phyloP scores from a whole-genome alignment of 495 filamentous ascomycete species.

The Neurospora sp. region DNA sequence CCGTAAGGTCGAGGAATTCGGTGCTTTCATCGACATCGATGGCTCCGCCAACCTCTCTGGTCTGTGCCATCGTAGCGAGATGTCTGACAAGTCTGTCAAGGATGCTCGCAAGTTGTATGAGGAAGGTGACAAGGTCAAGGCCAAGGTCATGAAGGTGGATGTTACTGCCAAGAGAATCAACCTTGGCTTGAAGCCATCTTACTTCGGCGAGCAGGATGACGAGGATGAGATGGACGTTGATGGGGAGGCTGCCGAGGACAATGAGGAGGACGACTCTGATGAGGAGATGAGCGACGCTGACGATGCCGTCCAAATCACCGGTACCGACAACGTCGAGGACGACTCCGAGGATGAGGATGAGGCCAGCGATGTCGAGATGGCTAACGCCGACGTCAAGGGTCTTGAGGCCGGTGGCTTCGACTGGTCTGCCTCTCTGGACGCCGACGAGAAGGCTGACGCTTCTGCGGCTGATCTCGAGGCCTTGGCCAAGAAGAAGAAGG shows the following conservation, averaged over 20 bases:
- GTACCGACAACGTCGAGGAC: constrained; percentile 29
- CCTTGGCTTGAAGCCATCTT: constrained; percentile 86
- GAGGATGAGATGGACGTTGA: constrained; percentile 44
- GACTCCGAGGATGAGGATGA: constrained; percentile 39
- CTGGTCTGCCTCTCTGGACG: constrained; percentile 59
- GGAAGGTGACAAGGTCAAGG: constrained; percentile 85
- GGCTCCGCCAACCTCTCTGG: constrained; percentile 77
- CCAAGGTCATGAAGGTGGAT: constrained; percentile 73
- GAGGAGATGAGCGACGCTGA: constrained; percentile 43
- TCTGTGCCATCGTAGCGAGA: constrained; percentile 81
- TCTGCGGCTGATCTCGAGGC: constrained; percentile 36
- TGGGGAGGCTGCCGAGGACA: constrained; percentile 31
- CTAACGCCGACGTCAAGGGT: constrained; percentile 37
- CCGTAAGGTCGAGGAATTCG: constrained; percentile 86
- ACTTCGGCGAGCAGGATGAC: constrained; percentile 56
- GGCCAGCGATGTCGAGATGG: constrained; percentile 38
- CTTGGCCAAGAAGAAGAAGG: constrained; percentile 61
- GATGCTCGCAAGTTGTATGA: constrained; percentile 77
- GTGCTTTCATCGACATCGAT: constrained; percentile 87
- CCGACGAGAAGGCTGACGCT: constrained; percentile 29
- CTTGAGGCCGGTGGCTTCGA: constrained; percentile 78
- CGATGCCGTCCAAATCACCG: constrained; percentile 42
- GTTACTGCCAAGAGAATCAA: constrained; percentile 60
- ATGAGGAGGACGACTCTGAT: constrained; percentile 35
- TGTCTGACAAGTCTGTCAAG: constrained; percentile 69